Evolutionary conservation across 345 rosid genomes (phyloP), one percentile per base, ranked within the genome.

Genomic region (Camelina laxa): DNA sequence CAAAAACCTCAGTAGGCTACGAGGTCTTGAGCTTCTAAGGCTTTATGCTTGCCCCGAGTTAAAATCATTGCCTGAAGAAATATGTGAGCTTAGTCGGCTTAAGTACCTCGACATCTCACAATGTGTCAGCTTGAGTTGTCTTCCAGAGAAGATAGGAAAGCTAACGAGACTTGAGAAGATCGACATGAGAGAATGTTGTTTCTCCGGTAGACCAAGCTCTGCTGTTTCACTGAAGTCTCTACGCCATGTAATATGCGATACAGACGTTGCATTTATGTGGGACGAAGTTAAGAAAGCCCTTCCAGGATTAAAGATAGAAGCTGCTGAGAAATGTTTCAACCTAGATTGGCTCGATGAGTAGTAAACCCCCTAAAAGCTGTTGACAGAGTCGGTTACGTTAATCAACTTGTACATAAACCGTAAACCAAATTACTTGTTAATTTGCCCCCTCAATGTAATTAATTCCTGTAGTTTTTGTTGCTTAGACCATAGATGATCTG

Each of bases 181-280:
- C 3, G 97, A 95, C 85, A 90, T 95, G 99, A 89, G 96, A 74
- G 97, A 95, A 67, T 95, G 99, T 51, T 78, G 49, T 44, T 68
- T 86, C 31, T 49, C 60, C 57, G 20, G 54, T 36, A 79, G 85
- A 67, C 94, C 93, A 1, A 55, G 54, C 10, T 87, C 93, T 19
- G 88, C 79, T 9, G 67, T 79, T 9, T 82, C 76, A 2, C 60
- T 92, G 79, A 57, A 74, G 83, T 85, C 89, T 24, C 64, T 95
- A 22, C 84, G 87, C 1, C 76, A 64, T 22, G 94, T 92, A 17
- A 77, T 90, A 3, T 90, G 99, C 10, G 97, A 90, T 11, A 89
- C 87, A 24, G 96, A 92, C 31, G 82, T 85, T 47, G 89, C 85
- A n/a, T 80, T 62, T 76, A 56, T 56, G 42, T 88, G 95, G 97